Conservation (phyloP, 306 rosid genomes). For the Oemleria cerasiformis region DNA sequence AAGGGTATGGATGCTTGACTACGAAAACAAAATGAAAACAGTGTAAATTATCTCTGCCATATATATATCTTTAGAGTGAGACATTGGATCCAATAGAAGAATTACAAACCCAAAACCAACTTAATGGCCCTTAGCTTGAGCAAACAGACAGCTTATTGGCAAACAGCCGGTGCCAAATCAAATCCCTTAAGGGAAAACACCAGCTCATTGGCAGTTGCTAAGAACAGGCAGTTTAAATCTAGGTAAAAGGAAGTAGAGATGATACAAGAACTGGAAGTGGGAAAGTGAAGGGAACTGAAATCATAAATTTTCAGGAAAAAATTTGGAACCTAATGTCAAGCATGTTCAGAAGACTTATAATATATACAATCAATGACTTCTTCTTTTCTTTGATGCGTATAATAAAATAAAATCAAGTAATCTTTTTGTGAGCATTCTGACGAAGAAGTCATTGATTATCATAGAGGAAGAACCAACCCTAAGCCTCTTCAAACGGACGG, state of each 20-base stretch:
- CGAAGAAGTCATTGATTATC: too few relatives aligned
- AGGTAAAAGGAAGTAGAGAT: not conserved
- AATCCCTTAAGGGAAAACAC: not conserved
- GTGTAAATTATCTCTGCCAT: not conserved
- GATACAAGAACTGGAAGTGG: slow-evolving; percentile 5
- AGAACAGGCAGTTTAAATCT: not conserved
- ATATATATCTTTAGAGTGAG: not conserved
- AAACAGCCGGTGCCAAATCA: not conserved
- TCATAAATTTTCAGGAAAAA: not conserved
- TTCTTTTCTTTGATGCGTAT: too few relatives aligned
- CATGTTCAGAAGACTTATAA: not conserved
- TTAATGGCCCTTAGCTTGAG: not conserved
- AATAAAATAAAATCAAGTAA: too few relatives aligned
- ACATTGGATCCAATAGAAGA: not conserved
- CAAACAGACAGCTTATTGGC: not conserved
- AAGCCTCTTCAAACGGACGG: too few relatives aligned
- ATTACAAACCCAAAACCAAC: not conserved
- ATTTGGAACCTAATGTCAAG: not conserved
- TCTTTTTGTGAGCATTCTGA: too few relatives aligned
- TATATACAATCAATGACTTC: not conserved
- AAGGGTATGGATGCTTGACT: slow-evolving; percentile 75
- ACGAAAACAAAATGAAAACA: slow-evolving; percentile 28
- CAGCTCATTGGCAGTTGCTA: slow-evolving; percentile 1
- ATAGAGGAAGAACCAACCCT: too few relatives aligned
- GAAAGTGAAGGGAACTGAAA: not conserved